These are phyloP conservation scores for Xylariaceae sp. DNA, from an alignment of 2,329 filamentous ascomycete species.

Conservation along the genomic window DNA sequence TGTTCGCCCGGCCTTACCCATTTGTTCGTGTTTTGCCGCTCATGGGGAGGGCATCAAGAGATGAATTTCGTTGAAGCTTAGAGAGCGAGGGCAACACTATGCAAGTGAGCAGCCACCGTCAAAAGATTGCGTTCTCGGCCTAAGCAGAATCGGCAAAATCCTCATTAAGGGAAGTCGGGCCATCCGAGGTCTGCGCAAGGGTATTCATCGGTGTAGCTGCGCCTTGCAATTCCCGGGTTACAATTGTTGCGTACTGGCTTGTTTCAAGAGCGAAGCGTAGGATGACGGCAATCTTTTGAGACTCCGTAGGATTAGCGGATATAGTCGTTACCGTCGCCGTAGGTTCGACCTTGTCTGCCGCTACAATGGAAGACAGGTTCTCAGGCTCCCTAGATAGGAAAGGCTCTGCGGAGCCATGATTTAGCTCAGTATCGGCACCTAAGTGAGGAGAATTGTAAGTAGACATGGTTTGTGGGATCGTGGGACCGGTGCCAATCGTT, in stretches of 20 bases:
- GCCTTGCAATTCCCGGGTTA: constrained; percentile 34
- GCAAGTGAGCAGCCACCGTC: neutral
- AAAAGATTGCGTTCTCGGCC: neutral
- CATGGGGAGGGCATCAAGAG: neutral
- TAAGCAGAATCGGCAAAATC: neutral
- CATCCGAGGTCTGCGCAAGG: neutral
- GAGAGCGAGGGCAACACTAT: neutral
- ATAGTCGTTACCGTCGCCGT: neutral
- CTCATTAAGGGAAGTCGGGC: neutral
- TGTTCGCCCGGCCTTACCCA: neutral
- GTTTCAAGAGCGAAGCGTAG: constrained; percentile 33
- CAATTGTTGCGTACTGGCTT: constrained; percentile 36
- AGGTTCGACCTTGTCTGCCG: constrained; percentile 3
- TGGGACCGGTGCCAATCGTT: neutral
- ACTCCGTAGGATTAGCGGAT: constrained; percentile 11
- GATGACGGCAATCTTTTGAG: constrained; percentile 34
- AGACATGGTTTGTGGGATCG: neutral
- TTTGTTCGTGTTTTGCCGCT: neutral
- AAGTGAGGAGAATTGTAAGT: neutral
- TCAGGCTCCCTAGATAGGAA: neutral
- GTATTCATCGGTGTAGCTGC: constrained; percentile 2
- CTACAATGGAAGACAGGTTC: constrained; percentile 3
- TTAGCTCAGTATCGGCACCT: neutral
- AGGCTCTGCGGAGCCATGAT: neutral
- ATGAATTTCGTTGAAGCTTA: neutral